A percentile compares a stretch with the other conserved stretches of the same genome.
Evolutionary conservation across 225 moss, liverwort and hornwort species (phyloP).

Genomic region (Antitrichia curtipendula): DNA sequence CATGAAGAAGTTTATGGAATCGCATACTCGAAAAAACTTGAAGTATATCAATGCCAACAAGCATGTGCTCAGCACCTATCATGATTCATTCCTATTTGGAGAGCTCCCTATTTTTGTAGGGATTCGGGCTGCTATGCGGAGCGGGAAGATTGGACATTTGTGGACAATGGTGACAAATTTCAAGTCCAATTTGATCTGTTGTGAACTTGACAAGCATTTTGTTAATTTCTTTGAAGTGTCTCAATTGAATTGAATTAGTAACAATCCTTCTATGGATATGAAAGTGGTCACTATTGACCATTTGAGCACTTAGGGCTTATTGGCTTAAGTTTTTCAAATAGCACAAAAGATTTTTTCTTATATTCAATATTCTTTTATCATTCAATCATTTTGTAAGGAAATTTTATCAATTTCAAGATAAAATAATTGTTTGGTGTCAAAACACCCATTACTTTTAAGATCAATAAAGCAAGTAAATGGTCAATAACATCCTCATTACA

Average conservation of each 20-base stretch:
- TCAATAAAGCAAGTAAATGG: not conserved
- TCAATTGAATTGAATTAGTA: not conserved
- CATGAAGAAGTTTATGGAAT: not conserved
- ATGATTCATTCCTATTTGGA: slow-evolving; percentile 66
- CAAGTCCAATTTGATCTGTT: not conserved
- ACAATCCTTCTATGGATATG: not conserved
- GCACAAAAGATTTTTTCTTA: not conserved
- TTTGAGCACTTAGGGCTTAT: not conserved
- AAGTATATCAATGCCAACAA: slow-evolving; percentile 49
- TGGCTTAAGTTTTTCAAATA: not conserved
- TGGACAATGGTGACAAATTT: slow-evolving; percentile 43
- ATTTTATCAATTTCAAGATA: not conserved
- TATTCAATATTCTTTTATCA: not conserved
- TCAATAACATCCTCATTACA: not conserved
- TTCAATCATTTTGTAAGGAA: not conserved
- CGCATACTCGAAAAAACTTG: not conserved
- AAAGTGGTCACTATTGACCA: not conserved
- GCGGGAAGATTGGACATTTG: slow-evolving; percentile 15
- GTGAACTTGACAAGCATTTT: not conserved
- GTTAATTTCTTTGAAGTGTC: not conserved
- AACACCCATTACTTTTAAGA: accelerated
- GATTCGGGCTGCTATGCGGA: slow-evolving; percentile 22
- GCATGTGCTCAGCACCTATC: slow-evolving; percentile 52
- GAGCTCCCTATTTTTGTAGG: slow-evolving; percentile 28
- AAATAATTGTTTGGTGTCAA: not conserved